phyloP scores from a whole-genome alignment of 176 grass and related monocot species.

The Avena insularis region DNA sequence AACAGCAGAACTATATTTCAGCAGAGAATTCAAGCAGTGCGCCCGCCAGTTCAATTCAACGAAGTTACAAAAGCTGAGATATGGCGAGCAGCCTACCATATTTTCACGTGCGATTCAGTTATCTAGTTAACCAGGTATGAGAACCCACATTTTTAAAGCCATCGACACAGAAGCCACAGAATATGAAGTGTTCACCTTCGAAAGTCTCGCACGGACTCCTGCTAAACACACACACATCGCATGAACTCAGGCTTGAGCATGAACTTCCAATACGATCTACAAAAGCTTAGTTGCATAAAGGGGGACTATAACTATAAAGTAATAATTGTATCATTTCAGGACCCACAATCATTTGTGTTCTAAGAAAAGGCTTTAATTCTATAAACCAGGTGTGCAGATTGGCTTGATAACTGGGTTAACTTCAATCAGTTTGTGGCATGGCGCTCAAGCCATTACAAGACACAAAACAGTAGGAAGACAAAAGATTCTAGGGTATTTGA shows the following conservation, averaged over 20 bases:
- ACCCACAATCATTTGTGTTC: neutral
- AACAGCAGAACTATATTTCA: neutral
- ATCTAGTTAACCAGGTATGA: neutral
- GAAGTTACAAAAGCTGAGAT: neutral
- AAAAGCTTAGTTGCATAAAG: neutral
- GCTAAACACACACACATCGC: neutral
- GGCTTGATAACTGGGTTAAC: neutral
- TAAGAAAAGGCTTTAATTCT: neutral
- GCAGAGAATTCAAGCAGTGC: neutral
- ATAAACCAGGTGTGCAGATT: conserved; percentile 1
- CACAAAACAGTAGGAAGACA: neutral
- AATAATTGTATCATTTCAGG: neutral
- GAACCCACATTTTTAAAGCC: neutral
- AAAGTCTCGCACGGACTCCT: neutral
- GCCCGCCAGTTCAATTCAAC: neutral
- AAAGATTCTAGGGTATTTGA: neutral
- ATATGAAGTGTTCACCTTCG: neutral
- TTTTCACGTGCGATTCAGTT: neutral
- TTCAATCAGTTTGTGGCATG: neutral
- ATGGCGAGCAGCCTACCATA: neutral
- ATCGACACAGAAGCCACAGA: neutral
- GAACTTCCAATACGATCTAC: neutral
- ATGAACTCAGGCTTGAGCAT: neutral
- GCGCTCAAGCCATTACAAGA: neutral
- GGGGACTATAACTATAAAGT: neutral